Evolutionary conservation across 495 filamentous ascomycete species (phyloP).

Genomic region (Penicillium argentinense): DNA sequence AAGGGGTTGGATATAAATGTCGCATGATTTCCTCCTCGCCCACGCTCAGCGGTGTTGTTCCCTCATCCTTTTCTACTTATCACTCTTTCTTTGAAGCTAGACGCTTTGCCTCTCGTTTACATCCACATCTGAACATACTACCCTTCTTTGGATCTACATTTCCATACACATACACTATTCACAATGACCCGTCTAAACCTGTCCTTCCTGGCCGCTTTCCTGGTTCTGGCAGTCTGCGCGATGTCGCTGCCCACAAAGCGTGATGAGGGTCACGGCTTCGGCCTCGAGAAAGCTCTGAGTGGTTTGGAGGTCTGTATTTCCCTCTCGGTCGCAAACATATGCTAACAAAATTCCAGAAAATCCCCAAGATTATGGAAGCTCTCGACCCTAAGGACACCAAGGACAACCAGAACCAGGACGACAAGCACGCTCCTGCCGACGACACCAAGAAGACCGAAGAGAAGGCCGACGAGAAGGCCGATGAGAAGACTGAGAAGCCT

Average conservation of each 20-base stretch:
- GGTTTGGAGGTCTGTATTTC: slow-evolving; percentile 20
- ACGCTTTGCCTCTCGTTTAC: slow-evolving; percentile 14
- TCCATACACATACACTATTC: slow-evolving; percentile 11
- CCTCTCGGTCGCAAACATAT: background rate
- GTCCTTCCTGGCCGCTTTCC: slow-evolving; percentile 32
- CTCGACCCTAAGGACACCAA: slow-evolving; percentile 12
- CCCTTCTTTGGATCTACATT: slow-evolving; percentile 7
- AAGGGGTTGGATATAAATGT: slow-evolving; percentile 21
- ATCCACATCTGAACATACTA: slow-evolving; percentile 12
- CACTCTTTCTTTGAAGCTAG: slow-evolving; percentile 8
- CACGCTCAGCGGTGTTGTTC: background rate
- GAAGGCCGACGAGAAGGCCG: background rate
- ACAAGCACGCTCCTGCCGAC: background rate
- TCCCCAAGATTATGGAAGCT: slow-evolving; percentile 19
- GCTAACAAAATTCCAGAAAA: slow-evolving; percentile 14
- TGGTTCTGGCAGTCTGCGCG: slow-evolving; percentile 32
- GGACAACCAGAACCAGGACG: slow-evolving; percentile 14
- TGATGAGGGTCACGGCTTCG: slow-evolving; percentile 6
- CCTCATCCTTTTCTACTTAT: background rate
- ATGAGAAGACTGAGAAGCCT: slow-evolving; percentile 8
- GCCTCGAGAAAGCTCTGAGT: slow-evolving; percentile 15
- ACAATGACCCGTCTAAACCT: slow-evolving; percentile 41
- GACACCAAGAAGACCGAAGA: slow-evolving; percentile 9
- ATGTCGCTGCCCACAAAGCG: slow-evolving; percentile 34
- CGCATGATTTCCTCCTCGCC: slow-evolving; percentile 1